Evolutionary conservation across 805 yeast species (phyloP).

Genomic region (Dipodascus albidus): DNA sequence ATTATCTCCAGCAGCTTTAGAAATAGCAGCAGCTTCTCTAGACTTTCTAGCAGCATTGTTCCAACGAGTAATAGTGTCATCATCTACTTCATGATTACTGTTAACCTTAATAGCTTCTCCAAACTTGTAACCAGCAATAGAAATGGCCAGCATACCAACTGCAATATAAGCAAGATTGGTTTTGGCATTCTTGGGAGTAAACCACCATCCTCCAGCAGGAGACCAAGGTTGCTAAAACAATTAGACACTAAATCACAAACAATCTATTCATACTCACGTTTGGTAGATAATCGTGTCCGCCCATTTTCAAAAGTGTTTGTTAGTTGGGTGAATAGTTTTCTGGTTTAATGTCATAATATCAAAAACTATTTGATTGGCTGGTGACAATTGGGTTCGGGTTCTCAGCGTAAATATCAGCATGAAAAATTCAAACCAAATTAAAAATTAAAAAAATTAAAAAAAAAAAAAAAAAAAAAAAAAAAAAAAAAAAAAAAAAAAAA

Average conservation of each 20-base stretch:
- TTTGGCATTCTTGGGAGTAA: conserved; percentile 40
- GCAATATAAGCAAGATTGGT: conserved; percentile 32
- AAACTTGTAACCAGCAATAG: conserved; percentile 26
- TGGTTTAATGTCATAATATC: not conserved
- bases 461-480: not conserved
- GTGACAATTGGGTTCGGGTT: not conserved
- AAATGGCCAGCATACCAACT: conserved; percentile 28
- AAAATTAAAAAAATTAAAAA: not conserved
- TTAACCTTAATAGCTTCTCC: conserved; percentile 30
- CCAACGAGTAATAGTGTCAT: conserved; percentile 34
- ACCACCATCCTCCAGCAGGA: conserved; percentile 48
- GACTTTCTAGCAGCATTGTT: conserved; percentile 34
- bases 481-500: not conserved
- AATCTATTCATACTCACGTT: not conserved
- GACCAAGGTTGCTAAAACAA: conserved; percentile 22
- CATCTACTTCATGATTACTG: conserved; percentile 27
- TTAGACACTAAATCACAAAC: not conserved
- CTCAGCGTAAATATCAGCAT: conserved; percentile 1
- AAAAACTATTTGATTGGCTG: not conserved
- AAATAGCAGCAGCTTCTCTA: conserved; percentile 21
- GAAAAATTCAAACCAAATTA: too few species aligned
- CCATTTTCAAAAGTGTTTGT: not conserved
- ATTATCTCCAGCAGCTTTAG: conserved; percentile 14
- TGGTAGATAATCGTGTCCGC: conserved; percentile 2
- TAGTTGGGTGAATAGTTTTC: not conserved